Percentiles rank a stretch among this genome's conserved stretches.
Evolutionary conservation across 257 asterid species (phyloP).

Genomic region (Solanum arcanum): DNA sequence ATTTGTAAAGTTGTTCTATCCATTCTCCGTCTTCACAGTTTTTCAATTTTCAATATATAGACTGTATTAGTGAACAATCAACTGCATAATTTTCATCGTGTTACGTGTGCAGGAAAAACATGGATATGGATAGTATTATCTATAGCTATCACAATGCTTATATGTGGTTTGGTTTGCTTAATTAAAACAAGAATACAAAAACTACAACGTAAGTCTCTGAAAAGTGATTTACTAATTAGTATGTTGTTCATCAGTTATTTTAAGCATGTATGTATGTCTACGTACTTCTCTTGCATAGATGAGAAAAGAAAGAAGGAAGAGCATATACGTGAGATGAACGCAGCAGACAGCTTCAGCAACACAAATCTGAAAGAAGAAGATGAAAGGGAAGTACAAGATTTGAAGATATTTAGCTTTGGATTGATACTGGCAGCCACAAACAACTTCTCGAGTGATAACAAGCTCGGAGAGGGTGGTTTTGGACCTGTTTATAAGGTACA

Average conservation of each 20-base stretch:
- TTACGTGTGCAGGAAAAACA: not conserved
- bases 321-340: not conserved
- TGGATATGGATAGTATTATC: slow-evolving; percentile 14
- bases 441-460: slow-evolving; percentile 26
- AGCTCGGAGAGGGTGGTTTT: slow-evolving; percentile 63
- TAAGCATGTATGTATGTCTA: not conserved
- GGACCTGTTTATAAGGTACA: slow-evolving; percentile 29
- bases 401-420: slow-evolving; percentile 29
- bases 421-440: slow-evolving; percentile 38
- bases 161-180: not conserved
- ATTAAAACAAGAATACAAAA: slow-evolving; percentile 1
- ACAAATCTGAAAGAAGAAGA: slow-evolving; percentile 10
- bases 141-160: not conserved
- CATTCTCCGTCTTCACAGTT: not conserved
- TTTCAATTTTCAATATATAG: not conserved
- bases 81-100: not conserved
- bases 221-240: not conserved
- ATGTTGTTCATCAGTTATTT: not conserved
- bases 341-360: slow-evolving; percentile 3
- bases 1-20: not conserved
- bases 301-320: slow-evolving; percentile 12
- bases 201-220: not conserved
- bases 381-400: slow-evolving; percentile 28
- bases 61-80: not conserved
- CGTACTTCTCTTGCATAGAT: not conserved